Base-by-base conservation (phyloP, 1,284 basidiomycete genomes). In the Leccinum subrobustum region DNA sequence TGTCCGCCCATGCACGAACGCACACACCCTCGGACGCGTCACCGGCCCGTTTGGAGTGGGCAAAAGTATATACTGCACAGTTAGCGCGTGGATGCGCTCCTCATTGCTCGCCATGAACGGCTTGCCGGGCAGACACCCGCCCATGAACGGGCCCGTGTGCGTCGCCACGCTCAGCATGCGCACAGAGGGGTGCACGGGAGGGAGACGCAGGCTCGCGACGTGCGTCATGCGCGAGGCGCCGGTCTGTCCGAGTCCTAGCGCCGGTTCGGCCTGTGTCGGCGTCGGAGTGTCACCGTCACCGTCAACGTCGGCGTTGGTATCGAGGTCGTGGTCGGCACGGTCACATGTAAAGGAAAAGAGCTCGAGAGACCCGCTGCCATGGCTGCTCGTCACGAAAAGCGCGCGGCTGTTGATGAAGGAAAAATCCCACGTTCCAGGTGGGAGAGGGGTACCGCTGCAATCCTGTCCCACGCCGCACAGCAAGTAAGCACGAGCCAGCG, bases 401-500 rank as follows among this genome's bases (percentile, higher is more conserved):
- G 81, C 74, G 1, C 81, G 75, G 23, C 70, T 70, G 1, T 77
- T 78, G 56, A 85, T 69, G 58, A 85, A 81, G 0, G 78, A 74
- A 64, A 84, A 81, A 66, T 83, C 81, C 67, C 73, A 76, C 5
- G 73, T 72, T 1, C 65, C 61, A 0, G 56, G 58, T 0, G 76
- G 76, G 16, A 79, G 68, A 9, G 66, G 51, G 5, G 64, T 61
- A 18, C 64, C 68, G 6, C 63, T 48, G 6, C 63, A 61, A 54
- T 71, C 63, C 77, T 78, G 56, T 56, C 25, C 42, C 42, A 18
- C 18, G 42, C 1, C 42, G 18, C n/a, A 42, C 8, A 9, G 18
- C n/a, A 44, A 44, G 42, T 44, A 1, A 44, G 42, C 42, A 44
- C 14, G 16, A 9, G n/a, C 8, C 37, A n/a, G 7, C 33, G 33